Base-by-base conservation (phyloP, 1,284 basidiomycete species). In the Sphaerobolus stellatus region DNA sequence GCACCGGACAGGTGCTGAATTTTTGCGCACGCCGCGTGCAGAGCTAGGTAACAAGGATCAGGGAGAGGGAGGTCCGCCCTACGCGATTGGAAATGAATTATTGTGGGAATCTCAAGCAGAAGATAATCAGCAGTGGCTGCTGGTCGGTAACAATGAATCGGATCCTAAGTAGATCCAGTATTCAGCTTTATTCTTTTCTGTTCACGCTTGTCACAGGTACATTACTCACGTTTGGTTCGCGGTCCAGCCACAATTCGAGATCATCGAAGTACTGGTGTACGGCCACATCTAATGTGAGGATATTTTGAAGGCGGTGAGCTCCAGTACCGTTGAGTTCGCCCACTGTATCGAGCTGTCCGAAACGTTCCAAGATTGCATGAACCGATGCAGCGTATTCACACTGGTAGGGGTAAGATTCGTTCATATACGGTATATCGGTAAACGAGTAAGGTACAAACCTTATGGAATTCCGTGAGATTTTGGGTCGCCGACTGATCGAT, bases 1-100 rank as follows among this genome's bases (percentile, higher is more conserved):
- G 70, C 71, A 44, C 71, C 73, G 16, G 71, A 74, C 55, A 73
- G 58, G 60, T 71, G 66, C 25, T 69, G 66, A 24, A 74, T 64
- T 56, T 66, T 62, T 20, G 68, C 68, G 45, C 69, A 74, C 22
- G 70, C 64, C 28, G 70, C 71, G 53, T 74, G 73, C 48, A 74
- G 61, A 1, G 57, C 60, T 20, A 74, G 64, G 28, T 48, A 58
- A n/a, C 45, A 20, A 2, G 46, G 27, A 40, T 48, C 44, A 5
- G 58, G 58, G 5, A 58, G 38, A 16, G 47, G 30, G 8, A 58
- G 28, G 14, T 24, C 14, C 6, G 46, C 48, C 9, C 14, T 7
- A 16, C 14, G 9, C 7, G 36, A 22, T 38, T 38, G 36, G 22
- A 38, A 7, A 22, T 38, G 4, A 38, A 16, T n/a, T 38, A 38